These are phyloP conservation scores for Saccharomycopsis schoenii DNA, from an alignment of 805 yeast species.

Conservation along the genomic window DNA sequence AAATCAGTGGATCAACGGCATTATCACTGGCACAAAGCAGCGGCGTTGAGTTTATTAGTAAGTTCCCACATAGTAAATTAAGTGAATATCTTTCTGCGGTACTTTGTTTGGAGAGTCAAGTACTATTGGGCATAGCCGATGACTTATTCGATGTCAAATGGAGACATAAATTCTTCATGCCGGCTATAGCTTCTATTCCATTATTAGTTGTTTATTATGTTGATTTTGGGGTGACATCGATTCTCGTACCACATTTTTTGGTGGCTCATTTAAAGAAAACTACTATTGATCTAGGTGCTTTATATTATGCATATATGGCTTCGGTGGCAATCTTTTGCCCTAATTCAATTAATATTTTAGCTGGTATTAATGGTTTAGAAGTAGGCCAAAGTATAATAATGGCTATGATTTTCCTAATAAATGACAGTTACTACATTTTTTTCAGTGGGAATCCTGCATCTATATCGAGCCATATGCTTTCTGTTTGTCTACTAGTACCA, in stretches of 20 bases:
- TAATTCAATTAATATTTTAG: slow-evolving; percentile 88
- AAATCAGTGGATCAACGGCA: slow-evolving; percentile 18
- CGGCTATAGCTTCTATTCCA: slow-evolving; percentile 91
- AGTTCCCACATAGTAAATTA: slow-evolving; percentile 72
- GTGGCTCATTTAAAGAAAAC: slow-evolving; percentile 25
- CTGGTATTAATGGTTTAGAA: slow-evolving; percentile 94
- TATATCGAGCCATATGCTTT: slow-evolving; percentile 71
- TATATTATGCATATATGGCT: slow-evolving; percentile 86
- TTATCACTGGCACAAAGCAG: slow-evolving; percentile 3
- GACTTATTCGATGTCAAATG: slow-evolving; percentile 93
- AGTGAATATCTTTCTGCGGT: slow-evolving; percentile 82
- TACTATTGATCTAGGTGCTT: slow-evolving; percentile 58
- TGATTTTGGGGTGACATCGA: slow-evolving; percentile 86
- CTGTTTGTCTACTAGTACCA: slow-evolving; percentile 73
- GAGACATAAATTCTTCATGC: slow-evolving; percentile 94
- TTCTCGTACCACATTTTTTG: slow-evolving; percentile 68
- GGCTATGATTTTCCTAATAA: slow-evolving; percentile 57
- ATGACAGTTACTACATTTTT: slow-evolving; percentile 64
- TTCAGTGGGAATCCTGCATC: slow-evolving; percentile 40
- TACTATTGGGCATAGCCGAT: slow-evolving; percentile 82
- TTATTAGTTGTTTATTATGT: slow-evolving; percentile 83
- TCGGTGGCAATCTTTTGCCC: slow-evolving; percentile 90
- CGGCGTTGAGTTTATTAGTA: not conserved
- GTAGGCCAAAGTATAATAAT: slow-evolving; percentile 88
- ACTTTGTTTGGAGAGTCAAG: slow-evolving; percentile 72